Evolutionary conservation across 352 stramenopile species (phyloP).

Genomic region (Phytophthora crassamura): DNA sequence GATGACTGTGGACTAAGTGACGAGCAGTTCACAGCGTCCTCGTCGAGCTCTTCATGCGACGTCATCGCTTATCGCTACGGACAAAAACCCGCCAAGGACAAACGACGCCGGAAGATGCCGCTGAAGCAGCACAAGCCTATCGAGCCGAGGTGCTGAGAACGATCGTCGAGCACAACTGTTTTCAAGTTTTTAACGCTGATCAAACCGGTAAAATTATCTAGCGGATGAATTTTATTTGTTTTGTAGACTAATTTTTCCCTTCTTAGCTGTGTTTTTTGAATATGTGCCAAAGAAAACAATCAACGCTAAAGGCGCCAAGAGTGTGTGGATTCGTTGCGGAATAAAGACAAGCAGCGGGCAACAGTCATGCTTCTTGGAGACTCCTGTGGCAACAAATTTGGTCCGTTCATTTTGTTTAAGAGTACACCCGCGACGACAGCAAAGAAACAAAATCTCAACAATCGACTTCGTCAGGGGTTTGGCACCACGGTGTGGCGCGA

Average conservation of each 20-base stretch:
- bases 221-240: not conserved
- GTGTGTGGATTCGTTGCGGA: slow-evolving; percentile 8
- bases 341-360: slow-evolving; percentile 28
- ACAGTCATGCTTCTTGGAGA: slow-evolving; percentile 14
- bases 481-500: not conserved
- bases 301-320: slow-evolving; percentile 9
- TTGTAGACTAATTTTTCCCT: not conserved
- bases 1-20: too few species aligned
- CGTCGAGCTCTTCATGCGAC: too few species aligned
- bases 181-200: slow-evolving; percentile 18
- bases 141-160: not conserved
- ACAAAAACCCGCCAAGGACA: slow-evolving; percentile 4
- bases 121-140: not conserved
- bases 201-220: slow-evolving; percentile 4
- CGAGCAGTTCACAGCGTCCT: too few species aligned
- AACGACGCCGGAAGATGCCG: slow-evolving; percentile 4
- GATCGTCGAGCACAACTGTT: slow-evolving; percentile 8
- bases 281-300: slow-evolving; percentile 21
- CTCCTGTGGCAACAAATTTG: not conserved
- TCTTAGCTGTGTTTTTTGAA: too few species aligned
- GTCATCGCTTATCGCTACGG: slow-evolving; percentile 2
- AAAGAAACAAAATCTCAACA: not conserved
- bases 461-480: not conserved
- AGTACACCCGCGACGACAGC: not conserved
- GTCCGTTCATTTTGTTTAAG: slow-evolving; percentile 17